Evolutionary conservation across 2,329 filamentous ascomycete genomes (phyloP), one percentile per base, ranked within the genome.

Genomic region (Botryotinia calthae): DNA sequence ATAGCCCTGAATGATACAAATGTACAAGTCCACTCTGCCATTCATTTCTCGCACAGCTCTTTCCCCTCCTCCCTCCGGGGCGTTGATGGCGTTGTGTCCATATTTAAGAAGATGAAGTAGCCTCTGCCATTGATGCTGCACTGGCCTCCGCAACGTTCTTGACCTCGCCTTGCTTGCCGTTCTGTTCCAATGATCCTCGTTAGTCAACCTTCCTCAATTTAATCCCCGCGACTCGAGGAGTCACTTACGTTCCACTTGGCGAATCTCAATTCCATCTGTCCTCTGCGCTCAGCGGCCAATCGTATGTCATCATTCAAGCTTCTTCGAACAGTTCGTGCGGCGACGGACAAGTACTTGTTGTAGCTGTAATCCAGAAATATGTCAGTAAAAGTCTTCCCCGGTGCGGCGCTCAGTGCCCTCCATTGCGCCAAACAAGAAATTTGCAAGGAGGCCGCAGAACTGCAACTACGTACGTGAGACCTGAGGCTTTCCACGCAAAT

Each of bases 301-400:
- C 96, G 90, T 87, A 94, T 92, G 73, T 96, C 93, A 82, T 99
- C 96, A 89, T 98, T 98, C 84, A 99, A 88, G 84, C 94, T 97
- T 84, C 94, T 93, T 87, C 97, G 96, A 84, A 99, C 93, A 82
- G 93, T 93, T 85, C 95, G 94, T 85, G 95, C 90, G 82, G 96
- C 94, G 86, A 99, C 90, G 82, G 95, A 91, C 83, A 99, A 91
- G 91, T 98, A 98, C 87, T 95, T 96, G 92, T 99, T 99, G 93
- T 99, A 99, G 87, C 96, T 99, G 84, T 82, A 77, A 70, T 81
- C 84, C 48, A 44, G 48, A 54, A 81, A 51, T 74, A 77, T 71
- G 76, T 81, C 70, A 81, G 79, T 76, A 61, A 31, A 72, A 70
- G 61, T 75, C 73, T 72, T 64, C 66, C 37, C 42, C 31, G 31